Conservation (phyloP, 768 basidiomycete genomes). For the Multifurca ochricompacta region DNA sequence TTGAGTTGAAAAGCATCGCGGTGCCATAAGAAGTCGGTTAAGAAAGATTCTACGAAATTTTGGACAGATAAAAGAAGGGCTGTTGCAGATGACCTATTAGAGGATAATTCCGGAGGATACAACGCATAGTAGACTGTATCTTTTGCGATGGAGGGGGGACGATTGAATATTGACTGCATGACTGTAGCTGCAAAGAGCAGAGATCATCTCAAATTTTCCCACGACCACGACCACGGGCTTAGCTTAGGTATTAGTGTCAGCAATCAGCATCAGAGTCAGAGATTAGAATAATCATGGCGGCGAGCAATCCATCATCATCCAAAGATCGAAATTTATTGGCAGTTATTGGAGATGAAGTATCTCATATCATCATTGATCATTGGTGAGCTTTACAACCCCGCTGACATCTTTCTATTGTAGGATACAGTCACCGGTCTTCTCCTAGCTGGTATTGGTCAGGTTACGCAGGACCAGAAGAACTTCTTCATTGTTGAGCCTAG, state of each 20-base stretch:
- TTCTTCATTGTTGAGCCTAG: constrained; percentile 93
- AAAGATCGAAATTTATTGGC: constrained; percentile 86
- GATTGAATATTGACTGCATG: constrained; percentile 46
- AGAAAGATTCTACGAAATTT: constrained; percentile 42
- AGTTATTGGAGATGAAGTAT: constrained; percentile 95
- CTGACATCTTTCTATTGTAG: constrained; percentile 35
- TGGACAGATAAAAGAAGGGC: constrained; percentile 64
- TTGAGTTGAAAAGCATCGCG: constrained; percentile 78
- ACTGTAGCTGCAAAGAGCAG: neutral
- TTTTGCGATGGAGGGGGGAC: constrained; percentile 71
- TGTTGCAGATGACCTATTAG: constrained; percentile 53
- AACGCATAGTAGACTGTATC: constrained; percentile 77
- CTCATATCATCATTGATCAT: too few species aligned
- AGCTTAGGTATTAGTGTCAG: too few species aligned
- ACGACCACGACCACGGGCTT: neutral
- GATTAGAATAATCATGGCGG: constrained; percentile 37
- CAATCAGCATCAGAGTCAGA: too few species aligned
- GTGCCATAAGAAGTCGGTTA: constrained; percentile 73
- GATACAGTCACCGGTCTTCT: constrained; percentile 96
- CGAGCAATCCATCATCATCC: constrained; percentile 44
- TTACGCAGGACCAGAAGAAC: constrained; percentile 91
- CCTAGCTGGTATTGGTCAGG: constrained; percentile 90
- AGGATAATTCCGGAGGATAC: constrained; percentile 46
- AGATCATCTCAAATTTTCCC: too few species aligned
- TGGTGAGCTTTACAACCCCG: neutral